These are phyloP conservation scores for Clonostachys rhizophaga DNA, from an alignment of 2,329 filamentous ascomycete species.

Conservation along the genomic window DNA sequence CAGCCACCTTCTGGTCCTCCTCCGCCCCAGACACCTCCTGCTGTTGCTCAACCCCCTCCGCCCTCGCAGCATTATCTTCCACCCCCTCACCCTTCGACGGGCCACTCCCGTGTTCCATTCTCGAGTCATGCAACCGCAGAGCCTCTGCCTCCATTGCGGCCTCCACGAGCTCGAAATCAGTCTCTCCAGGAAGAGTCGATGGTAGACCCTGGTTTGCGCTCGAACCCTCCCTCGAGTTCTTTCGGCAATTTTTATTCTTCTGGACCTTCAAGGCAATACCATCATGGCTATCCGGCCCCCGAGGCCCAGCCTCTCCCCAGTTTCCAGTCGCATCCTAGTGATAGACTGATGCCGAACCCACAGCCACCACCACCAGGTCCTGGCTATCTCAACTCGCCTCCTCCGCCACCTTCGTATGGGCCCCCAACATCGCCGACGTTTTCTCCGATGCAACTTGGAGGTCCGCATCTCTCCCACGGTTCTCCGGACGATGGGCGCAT, in stretches of 20 bases:
- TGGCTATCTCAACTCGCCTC: constrained; percentile 15
- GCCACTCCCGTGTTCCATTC: constrained; percentile 23
- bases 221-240: constrained; percentile 9
- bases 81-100: constrained; percentile 4
- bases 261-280: constrained; percentile 18
- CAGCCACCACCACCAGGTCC: constrained; percentile 13
- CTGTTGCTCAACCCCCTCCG: constrained; percentile 7
- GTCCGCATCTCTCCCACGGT: constrained; percentile 18
- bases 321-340: constrained; percentile 12
- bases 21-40: constrained; percentile 10
- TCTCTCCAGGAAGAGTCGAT: constrained; percentile 24
- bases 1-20: constrained; percentile 12
- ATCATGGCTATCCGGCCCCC: constrained; percentile 20
- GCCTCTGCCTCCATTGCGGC: constrained; percentile 29
- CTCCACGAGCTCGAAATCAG: constrained; percentile 25
- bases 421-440: constrained; percentile 25
- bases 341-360: constrained; percentile 26
- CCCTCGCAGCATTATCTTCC: constrained; percentile 5
- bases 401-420: background rate
- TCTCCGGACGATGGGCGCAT: constrained; percentile 23
- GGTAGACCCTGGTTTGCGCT: constrained; percentile 20
- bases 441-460: constrained; percentile 10
- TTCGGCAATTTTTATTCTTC: constrained; percentile 22
- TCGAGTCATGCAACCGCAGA: constrained; percentile 25
- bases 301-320: constrained; percentile 16